Base-by-base conservation (phyloP, 108 stramenopile genomes). In the Nannochloropsis salina region DNA sequence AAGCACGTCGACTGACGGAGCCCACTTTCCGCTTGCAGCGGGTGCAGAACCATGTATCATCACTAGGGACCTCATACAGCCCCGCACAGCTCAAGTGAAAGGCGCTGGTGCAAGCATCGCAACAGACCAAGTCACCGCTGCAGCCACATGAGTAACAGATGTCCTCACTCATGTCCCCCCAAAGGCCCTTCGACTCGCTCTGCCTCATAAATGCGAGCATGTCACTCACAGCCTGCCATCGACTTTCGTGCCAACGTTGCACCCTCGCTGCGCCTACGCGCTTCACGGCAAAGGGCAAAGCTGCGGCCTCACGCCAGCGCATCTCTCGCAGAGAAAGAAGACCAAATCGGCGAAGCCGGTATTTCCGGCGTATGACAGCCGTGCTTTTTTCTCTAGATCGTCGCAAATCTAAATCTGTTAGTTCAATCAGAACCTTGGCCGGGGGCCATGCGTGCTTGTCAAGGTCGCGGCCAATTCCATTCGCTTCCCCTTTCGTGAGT, bases 161-260 rank as follows among this genome's bases (percentile, higher is more conserved):
- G 47, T 51, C 47, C 47, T 51, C 47, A 15, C 47, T 51, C 47
- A 51, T 51, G 47, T 51, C 47, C 47, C 47, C 47, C 47, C 47
- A 51, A 10, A 51, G 15, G 47, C 47, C 47, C 47, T 51, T 51
- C 0, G 12, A 12, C 15, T 51, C 47, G 47, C 47, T 51, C 47
- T 51, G 47, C 47, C 15, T 51, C 47, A 51, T 51, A 51, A 51
- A 51, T 15, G 15, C 47, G 15, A 51, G 10, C 47, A 51, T 51
- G 15, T 51, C 47, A 51, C 47, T 51, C 47, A 51, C 47, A 10
- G 47, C 47, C 15, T 51, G 47, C 47, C 47, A 51, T 51, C 47
- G 47, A 51, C 47, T 51, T 15, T 51, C 47, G 15, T 51, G 47
- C 47, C 47, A 51, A 15, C 47, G 0, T 15, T 51, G 47, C 47